A percentile compares a stretch with the other conserved stretches of the same genome.
Evolutionary conservation across 805 yeast species (phyloP).

Genomic region (Starmera pachycereana): DNA sequence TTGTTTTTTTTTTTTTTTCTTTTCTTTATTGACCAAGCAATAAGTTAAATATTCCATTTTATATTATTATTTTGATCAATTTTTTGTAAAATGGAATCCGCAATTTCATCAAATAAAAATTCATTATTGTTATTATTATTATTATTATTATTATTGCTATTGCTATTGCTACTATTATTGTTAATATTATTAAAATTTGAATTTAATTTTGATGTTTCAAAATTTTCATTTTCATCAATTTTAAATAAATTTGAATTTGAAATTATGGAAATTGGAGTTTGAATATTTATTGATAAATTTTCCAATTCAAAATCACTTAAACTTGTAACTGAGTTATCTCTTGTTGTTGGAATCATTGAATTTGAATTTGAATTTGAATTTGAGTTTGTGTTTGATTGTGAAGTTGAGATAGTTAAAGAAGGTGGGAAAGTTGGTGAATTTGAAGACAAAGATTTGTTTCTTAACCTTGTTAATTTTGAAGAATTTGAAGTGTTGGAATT

Average conservation of each 20-base stretch:
- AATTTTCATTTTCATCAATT: slow-evolving; percentile 17
- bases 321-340: slow-evolving; percentile 18
- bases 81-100: slow-evolving; percentile 14
- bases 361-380: not conserved
- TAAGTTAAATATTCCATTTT: slow-evolving; percentile 13
- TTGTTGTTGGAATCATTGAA: slow-evolving; percentile 4
- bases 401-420: not conserved
- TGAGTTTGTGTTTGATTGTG: not conserved
- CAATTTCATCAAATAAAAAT: slow-evolving; percentile 14
- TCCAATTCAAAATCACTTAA: slow-evolving; percentile 12
- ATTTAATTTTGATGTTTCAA: not conserved
- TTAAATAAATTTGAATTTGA: slow-evolving; percentile 8
- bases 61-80: slow-evolving; percentile 4
- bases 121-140: slow-evolving; percentile 1
- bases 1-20: too few relatives aligned
- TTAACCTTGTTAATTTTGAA: not conserved
- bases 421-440: not conserved
- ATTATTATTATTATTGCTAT: too few relatives aligned
- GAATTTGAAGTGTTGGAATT: not conserved
- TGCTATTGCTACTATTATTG: too few relatives aligned
- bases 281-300: not conserved
- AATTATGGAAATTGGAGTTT: slow-evolving; percentile 1
- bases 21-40: too few relatives aligned
- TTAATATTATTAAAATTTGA: slow-evolving; percentile 3
- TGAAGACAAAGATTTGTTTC: slow-evolving; percentile 1